phyloP scores from a whole-genome alignment of 306 rosid species.

The Sphenostylis stenocarpa region DNA sequence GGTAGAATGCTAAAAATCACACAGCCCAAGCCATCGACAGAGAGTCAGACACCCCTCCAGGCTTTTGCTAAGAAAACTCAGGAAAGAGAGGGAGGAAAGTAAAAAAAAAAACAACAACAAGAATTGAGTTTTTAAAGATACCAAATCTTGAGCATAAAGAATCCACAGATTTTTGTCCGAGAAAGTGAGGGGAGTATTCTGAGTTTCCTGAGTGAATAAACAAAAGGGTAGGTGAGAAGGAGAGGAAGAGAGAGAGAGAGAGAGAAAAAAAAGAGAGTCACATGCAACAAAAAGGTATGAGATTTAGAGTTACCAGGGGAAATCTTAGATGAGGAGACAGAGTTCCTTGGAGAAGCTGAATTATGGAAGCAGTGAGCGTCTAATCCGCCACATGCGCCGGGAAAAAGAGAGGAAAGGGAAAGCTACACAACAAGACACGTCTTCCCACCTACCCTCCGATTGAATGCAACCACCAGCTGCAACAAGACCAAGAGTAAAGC shows the following conservation, averaged over 20 bases:
- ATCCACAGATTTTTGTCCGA: conserved; percentile 10
- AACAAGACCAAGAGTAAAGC: conserved; percentile 36
- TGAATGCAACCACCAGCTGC: conserved; percentile 45
- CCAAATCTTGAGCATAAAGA: conserved; percentile 13
- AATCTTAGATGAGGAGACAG: background rate
- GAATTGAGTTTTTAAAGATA: conserved; percentile 9
- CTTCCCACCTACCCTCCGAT: conserved; percentile 48
- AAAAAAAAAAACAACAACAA: background rate
- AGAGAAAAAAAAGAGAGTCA: background rate
- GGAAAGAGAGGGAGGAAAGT: background rate
- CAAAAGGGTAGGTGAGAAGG: background rate
- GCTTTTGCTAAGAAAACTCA: conserved; percentile 1
- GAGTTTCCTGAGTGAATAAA: background rate
- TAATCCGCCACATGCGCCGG: conserved; percentile 62
- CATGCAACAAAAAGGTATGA: conserved; percentile 40
- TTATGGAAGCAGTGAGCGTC: conserved; percentile 53
- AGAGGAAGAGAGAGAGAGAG: background rate
- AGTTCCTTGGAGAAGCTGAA: conserved; percentile 33
- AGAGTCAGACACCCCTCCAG: background rate
- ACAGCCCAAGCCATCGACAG: background rate
- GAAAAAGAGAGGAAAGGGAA: conserved; percentile 17
- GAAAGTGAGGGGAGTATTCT: background rate
- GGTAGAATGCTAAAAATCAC: conserved; percentile 4
- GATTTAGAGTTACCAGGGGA: conserved; percentile 35
- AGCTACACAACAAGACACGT: conserved; percentile 41